These are phyloP conservation scores for Coniferiporia sulphurascens DNA, from an alignment of 1,284 basidiomycete species.

Conservation along the genomic window DNA sequence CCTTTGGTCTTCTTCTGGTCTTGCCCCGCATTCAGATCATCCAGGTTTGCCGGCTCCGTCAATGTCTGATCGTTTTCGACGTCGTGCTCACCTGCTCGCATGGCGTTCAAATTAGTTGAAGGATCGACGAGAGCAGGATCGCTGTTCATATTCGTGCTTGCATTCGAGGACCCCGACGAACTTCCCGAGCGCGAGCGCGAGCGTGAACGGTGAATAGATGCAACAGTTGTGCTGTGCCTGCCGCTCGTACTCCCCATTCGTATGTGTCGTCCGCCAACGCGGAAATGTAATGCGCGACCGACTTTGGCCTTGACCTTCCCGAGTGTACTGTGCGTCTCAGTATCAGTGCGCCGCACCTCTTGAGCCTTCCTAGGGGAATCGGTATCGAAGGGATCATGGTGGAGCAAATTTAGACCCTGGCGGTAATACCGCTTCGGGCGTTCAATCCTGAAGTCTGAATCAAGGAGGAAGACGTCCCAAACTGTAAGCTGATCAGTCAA, in stretches of 20 bases:
- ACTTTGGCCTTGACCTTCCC: constrained; percentile 21
- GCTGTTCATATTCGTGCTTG: constrained; percentile 10
- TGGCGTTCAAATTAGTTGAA: constrained; percentile 63
- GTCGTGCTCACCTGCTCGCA: constrained; percentile 30
- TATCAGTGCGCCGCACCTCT: constrained; percentile 18
- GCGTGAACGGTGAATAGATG: constrained; percentile 6
- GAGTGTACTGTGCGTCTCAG: constrained; percentile 19
- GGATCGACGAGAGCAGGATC: constrained; percentile 62
- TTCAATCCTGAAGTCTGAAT: constrained; percentile 86
- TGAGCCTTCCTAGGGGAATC: constrained; percentile 15
- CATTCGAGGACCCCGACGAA: constrained; percentile 30
- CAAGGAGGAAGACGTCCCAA: constrained; percentile 94
- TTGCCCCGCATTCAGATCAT: constrained; percentile 16
- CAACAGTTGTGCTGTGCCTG: constrained; percentile 8
- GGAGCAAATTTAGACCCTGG: constrained; percentile 66
- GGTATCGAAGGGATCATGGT: constrained; percentile 29
- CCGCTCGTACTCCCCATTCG: background rate
- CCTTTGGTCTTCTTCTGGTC: constrained; percentile 36
- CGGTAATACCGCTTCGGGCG: constrained; percentile 73
- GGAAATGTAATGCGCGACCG: constrained; percentile 11
- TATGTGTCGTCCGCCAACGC: constrained; percentile 1
- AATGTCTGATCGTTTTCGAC: background rate
- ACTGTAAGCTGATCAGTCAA: constrained; percentile 52
- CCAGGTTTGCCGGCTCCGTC: constrained; percentile 9
- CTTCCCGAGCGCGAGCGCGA: constrained; percentile 13